Percentiles rank a stretch among this genome's conserved stretches.
Conservation (phyloP, 2,329 filamentous ascomycete genomes). For the Hypoxylon sp. region DNA sequence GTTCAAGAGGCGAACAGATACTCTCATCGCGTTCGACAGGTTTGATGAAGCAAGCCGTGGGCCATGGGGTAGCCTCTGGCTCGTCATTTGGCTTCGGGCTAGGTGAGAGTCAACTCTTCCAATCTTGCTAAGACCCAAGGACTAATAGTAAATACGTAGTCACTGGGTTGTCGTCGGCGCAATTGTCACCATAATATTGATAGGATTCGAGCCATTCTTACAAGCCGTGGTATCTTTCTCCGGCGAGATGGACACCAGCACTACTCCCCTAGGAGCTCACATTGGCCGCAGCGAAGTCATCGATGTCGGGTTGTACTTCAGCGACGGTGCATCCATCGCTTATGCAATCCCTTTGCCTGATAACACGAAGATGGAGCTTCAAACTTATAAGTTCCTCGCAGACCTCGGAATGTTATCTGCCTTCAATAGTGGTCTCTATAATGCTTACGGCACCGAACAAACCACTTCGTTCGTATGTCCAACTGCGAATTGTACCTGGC, state of each 20-base stretch:
- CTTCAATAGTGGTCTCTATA: slow-evolving; percentile 36
- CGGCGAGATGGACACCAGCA: slow-evolving; percentile 19
- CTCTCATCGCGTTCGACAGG: slow-evolving; percentile 39
- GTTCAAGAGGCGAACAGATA: slow-evolving; percentile 35
- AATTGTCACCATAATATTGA: too few species aligned
- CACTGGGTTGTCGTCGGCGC: slow-evolving; percentile 36
- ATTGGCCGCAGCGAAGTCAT: slow-evolving; percentile 25
- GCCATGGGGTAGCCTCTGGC: slow-evolving; percentile 42
- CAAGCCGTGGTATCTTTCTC: slow-evolving; percentile 10
- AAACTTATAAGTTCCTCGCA: slow-evolving; percentile 44
- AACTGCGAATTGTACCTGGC: slow-evolving; percentile 46
- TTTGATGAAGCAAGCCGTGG: slow-evolving; percentile 45
- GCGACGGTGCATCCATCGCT: neutral
- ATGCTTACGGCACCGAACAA: slow-evolving; percentile 11
- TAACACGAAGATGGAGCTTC: slow-evolving; percentile 4
- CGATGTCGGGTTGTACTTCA: slow-evolving; percentile 29
- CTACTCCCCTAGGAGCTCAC: neutral
- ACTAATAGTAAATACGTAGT: slow-evolving; percentile 18
- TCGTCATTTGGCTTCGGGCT: slow-evolving; percentile 36
- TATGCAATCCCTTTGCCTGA: slow-evolving; percentile 6
- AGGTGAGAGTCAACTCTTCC: slow-evolving; percentile 23
- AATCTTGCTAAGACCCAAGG: neutral
- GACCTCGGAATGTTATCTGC: slow-evolving; percentile 45
- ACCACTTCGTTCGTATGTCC: slow-evolving; percentile 35
- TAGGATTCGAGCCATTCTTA: too few species aligned